A percentile compares a stretch with the other conserved stretches of the same genome.
These are phyloP conservation scores for Pleurotus pulmonarius DNA, from an alignment of 768 basidiomycete genomes.

Conservation along the genomic window DNA sequence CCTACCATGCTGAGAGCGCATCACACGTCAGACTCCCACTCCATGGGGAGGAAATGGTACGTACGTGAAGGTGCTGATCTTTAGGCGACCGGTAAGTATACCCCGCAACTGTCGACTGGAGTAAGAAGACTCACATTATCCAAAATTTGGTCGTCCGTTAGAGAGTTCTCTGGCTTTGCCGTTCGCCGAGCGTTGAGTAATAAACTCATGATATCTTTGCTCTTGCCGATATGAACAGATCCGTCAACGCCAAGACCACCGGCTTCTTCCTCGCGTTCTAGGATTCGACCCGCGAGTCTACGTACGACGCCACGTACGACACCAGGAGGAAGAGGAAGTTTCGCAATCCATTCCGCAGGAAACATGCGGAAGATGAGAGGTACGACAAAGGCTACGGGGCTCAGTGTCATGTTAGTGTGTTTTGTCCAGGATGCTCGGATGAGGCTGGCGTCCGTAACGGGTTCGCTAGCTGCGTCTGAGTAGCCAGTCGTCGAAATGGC, in stretches of 20 bases:
- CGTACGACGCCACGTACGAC: slow-evolving; percentile 14
- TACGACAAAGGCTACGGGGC: slow-evolving; percentile 20
- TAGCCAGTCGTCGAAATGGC: slow-evolving; percentile 10
- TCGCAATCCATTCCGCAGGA: slow-evolving; percentile 14
- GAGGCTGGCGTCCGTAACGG: slow-evolving; percentile 17
- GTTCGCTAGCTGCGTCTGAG: neutral
- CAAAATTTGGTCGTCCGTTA: slow-evolving; percentile 19
- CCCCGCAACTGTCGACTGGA: no score
- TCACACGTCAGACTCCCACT: slow-evolving; percentile 2
- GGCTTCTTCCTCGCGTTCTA: slow-evolving; percentile 15
- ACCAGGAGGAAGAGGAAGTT: slow-evolving; percentile 4
- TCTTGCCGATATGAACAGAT: neutral
- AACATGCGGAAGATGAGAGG: slow-evolving; percentile 23
- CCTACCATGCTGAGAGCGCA: slow-evolving; percentile 28
- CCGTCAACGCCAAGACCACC: neutral
- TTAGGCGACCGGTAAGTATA: neutral
- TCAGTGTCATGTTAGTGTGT: slow-evolving; percentile 16
- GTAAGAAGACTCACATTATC: slow-evolving; percentile 18
- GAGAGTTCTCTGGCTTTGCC: slow-evolving; percentile 8
- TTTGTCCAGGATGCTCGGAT: slow-evolving; percentile 20
- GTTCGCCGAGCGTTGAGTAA: slow-evolving; percentile 14
- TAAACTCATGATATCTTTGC: slow-evolving; percentile 22
- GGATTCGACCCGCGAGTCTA: slow-evolving; percentile 18
- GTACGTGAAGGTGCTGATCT: slow-evolving; percentile 31
- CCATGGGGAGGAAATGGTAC: slow-evolving; percentile 1